Base-by-base conservation (phyloP, 257 asterid genomes). In the Rhazya stricta region DNA sequence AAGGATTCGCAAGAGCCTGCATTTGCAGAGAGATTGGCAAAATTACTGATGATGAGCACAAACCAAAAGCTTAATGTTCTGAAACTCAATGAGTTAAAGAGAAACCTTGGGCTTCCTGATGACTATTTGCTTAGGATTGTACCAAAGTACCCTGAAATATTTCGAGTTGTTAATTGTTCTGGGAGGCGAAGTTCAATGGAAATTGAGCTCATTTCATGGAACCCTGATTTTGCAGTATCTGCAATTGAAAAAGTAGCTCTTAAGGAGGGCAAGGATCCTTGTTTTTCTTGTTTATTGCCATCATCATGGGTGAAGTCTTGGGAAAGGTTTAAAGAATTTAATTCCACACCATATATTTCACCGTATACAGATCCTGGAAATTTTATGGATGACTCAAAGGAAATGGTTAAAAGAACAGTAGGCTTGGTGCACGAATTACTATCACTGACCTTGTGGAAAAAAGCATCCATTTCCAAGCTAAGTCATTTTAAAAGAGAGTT, bases 181-280 rank as follows among this genome's bases (percentile, higher is more conserved):
- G 97, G 97, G 79, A 88, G 87, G 79, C 83, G 94, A 74, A 88
- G 90, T 81, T 89, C 97, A 12, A 90, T 91, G 97, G 96, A 90
- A 82, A 83, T 91, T 61, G 94, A 91, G 81, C 97, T 94, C 53
- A 82, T 72, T 12, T 80, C 84, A 0, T 91, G 96, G 94, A 80
- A 85, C 69, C 93, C 88, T 9, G 85, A 89, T 67, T 79, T 84
- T 42, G 93, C 94, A 23, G 78, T 84, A 74, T 94, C 96, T 65
- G 86, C 88, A 30, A 57, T 90, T 53, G 97, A 93, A 85, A 83
- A 19, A 61, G 43, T 21, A 69, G 95, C 94, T 12, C 66, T 79
- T 69, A 79, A 76, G 62, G 84, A 85, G 78, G 91, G 89, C 2
- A 80, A 79, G 32, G 85, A 78, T 46, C 91, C 94, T 9, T 48